Conservation (phyloP, 192 early-diverging fungal species). For the Podila epigama region DNA sequence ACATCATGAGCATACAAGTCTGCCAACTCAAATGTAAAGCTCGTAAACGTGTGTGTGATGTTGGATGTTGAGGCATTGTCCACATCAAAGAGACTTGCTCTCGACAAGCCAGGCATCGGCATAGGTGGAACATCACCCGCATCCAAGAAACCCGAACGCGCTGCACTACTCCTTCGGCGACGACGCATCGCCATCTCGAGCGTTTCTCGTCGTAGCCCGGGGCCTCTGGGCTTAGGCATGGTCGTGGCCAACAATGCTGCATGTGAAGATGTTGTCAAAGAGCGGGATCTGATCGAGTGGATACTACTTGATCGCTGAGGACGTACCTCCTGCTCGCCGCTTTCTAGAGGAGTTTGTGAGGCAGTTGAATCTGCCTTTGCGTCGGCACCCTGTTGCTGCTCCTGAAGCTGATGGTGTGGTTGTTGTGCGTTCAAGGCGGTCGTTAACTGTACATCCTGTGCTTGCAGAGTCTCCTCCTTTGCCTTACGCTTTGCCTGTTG, state of each 20-base stretch:
- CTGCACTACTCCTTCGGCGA: constrained; percentile 28
- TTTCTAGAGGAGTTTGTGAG: background rate
- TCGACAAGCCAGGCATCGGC: background rate
- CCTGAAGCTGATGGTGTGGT: too few species aligned
- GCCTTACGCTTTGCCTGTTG: background rate
- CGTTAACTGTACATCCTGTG: too few species aligned
- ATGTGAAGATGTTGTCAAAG: constrained; percentile 26
- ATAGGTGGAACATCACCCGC: background rate
- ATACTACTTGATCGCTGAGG: constrained; percentile 8
- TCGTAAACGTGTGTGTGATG: constrained; percentile 42
- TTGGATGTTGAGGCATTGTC: constrained; percentile 24
- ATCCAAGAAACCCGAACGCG: constrained; percentile 18
- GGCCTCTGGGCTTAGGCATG: constrained; percentile 9
- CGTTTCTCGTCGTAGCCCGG: constrained; percentile 32
- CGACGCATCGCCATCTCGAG: constrained; percentile 45
- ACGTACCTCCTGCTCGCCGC: background rate
- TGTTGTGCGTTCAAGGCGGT: too few species aligned
- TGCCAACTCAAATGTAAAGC: constrained; percentile 38
- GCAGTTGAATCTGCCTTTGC: too few species aligned
- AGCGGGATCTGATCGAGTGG: constrained; percentile 16
- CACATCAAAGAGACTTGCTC: background rate
- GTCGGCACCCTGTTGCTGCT: too few species aligned
- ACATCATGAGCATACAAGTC: constrained; percentile 44
- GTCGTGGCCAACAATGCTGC: constrained; percentile 27
- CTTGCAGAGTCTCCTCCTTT: background rate